Percentiles rank a stretch among this genome's conserved stretches.
Evolutionary conservation across 2,329 filamentous ascomycete genomes (phyloP).

Genomic region (Magnaporthiopsis incrustans): DNA sequence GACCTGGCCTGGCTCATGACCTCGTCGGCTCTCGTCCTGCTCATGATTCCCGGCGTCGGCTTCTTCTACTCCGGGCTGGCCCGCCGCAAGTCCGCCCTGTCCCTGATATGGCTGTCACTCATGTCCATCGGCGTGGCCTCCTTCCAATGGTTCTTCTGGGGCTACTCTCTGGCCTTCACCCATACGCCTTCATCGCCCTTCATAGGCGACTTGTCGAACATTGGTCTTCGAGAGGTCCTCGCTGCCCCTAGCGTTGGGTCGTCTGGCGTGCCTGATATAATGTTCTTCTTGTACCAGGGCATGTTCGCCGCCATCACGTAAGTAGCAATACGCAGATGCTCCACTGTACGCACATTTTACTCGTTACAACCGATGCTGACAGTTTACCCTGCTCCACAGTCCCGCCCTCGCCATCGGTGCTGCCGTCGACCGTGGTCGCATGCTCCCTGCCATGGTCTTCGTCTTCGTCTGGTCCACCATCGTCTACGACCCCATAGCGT

Average conservation of each 20-base stretch:
- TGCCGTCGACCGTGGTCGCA: constrained; percentile 77
- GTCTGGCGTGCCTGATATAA: constrained; percentile 65
- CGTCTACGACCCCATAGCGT: constrained; percentile 87
- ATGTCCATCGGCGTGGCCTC: constrained; percentile 78
- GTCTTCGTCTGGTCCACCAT: constrained; percentile 90
- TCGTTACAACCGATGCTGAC: neutral
- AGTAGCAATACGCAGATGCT: neutral
- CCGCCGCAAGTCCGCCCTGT: constrained; percentile 80
- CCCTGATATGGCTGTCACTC: constrained; percentile 82
- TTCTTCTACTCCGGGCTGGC: constrained; percentile 94
- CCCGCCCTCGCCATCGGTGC: constrained; percentile 43
- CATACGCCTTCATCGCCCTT: constrained; percentile 62
- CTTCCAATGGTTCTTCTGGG: constrained; percentile 96
- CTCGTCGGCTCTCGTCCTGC: constrained; percentile 71
- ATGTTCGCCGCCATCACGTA: constrained; percentile 85
- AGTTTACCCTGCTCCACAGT: neutral
- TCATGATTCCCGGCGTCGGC: constrained; percentile 90
- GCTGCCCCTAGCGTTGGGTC: constrained; percentile 69
- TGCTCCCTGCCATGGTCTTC: constrained; percentile 83
- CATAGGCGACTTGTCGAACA: constrained; percentile 72
- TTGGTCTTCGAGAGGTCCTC: constrained; percentile 71
- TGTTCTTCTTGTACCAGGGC: constrained; percentile 81
- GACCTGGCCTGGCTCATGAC: constrained; percentile 80
- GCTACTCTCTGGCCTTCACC: constrained; percentile 75
- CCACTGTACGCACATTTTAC: no score